Evolutionary conservation across 345 rosid genomes (phyloP).

Genomic region (Noccaea bulbosa): DNA sequence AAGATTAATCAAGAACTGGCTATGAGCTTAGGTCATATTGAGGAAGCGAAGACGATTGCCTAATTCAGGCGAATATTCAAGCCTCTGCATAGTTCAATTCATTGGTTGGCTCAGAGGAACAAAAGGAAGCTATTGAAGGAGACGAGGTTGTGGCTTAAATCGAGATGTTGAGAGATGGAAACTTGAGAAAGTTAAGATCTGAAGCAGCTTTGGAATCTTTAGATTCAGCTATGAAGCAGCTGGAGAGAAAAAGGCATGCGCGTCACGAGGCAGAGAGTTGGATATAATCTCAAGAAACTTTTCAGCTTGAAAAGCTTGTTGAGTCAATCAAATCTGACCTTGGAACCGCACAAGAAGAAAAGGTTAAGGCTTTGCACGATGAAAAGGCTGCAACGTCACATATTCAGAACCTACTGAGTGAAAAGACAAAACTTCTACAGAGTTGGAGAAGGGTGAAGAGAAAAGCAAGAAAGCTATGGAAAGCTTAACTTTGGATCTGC

Average conservation of each 20-base stretch:
- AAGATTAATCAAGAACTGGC: conserved; percentile 69
- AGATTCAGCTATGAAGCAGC: conserved; percentile 73
- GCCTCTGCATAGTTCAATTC: conserved; percentile 51
- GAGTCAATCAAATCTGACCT: conserved; percentile 64
- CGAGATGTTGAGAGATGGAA: conserved; percentile 55
- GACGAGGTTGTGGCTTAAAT: conserved; percentile 58
- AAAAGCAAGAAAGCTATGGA: conserved; percentile 84
- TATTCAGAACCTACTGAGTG: too few relatives aligned
- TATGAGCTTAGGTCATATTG: conserved; percentile 62
- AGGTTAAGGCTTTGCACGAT: conserved; percentile 61
- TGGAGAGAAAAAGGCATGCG: too few relatives aligned
- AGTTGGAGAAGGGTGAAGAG: conserved; percentile 69
- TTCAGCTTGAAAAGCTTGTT: conserved; percentile 51
- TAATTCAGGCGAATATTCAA: conserved; percentile 63
- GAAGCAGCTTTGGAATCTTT: conserved; percentile 85
- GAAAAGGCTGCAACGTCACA: conserved; percentile 79
- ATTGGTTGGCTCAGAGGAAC: conserved; percentile 63
- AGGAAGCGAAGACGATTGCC: conserved; percentile 68
- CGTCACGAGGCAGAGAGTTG: conserved; percentile 69
- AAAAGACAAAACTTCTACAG: conserved; percentile 65
- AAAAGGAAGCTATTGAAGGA: conserved; percentile 51
- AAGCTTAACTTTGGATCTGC: conserved; percentile 75
- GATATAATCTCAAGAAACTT: conserved; percentile 68
- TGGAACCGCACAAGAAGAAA: conserved; percentile 69
- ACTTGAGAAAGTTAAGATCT: conserved; percentile 56